These are phyloP conservation scores for Fraxinus xanthoxyloides DNA, from an alignment of 305 asterid genomes.

Conservation along the genomic window DNA sequence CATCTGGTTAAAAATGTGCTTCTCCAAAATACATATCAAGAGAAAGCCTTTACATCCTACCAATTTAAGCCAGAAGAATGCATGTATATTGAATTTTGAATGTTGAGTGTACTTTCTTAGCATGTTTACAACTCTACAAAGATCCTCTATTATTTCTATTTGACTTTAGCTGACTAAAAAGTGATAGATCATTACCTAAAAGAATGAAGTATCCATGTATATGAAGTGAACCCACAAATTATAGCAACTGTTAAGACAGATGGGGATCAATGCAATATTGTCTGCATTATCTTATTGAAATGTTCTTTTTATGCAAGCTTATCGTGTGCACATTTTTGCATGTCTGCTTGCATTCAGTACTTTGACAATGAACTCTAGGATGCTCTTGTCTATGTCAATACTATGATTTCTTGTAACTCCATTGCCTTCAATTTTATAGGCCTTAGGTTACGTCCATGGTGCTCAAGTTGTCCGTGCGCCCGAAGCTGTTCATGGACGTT, in stretches of 20 bases:
- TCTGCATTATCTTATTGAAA: not conserved
- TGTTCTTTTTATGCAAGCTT: not conserved
- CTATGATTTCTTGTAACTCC: not conserved
- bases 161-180: not conserved
- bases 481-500: constrained; percentile 92
- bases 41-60: not conserved
- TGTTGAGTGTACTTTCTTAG: not conserved
- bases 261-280: not conserved
- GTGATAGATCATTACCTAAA: not conserved
- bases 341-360: not conserved
- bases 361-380: not conserved
- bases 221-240: not conserved
- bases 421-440: constrained; percentile 43
- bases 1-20: not conserved
- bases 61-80: not conserved
- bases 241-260: not conserved
- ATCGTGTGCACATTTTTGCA: not conserved
- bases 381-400: not conserved
- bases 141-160: not conserved
- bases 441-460: constrained; percentile 91
- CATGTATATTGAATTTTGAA: not conserved
- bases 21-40: not conserved
- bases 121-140: not conserved
- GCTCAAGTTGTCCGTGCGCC: constrained; percentile 81
- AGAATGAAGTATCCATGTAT: not conserved